Conservation (phyloP, 768 basidiomycete genomes). For the Russula griseocarnosa region DNA sequence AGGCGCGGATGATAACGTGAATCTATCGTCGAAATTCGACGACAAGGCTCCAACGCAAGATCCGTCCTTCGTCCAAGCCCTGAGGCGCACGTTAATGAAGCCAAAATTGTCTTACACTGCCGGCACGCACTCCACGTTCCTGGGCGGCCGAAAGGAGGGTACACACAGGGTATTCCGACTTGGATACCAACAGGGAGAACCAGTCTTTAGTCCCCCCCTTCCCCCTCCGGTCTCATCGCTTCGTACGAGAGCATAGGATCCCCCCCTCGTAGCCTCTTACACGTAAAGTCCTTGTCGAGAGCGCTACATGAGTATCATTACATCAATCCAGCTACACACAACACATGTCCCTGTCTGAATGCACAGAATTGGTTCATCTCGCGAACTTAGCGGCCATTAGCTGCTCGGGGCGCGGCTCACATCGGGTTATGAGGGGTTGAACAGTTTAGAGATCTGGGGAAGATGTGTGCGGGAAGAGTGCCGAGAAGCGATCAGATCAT, state of each 20-base stretch:
- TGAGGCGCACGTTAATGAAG: neutral
- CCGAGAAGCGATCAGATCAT: neutral
- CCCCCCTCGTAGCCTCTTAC: neutral
- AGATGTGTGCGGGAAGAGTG: neutral
- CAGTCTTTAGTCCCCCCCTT: neutral
- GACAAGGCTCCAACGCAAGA: neutral
- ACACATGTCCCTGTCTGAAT: neutral
- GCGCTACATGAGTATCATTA: neutral
- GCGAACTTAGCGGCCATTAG: neutral
- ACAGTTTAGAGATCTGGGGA: neutral
- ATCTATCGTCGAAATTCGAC: neutral
- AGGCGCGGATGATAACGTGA: neutral
- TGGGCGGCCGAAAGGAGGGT: neutral
- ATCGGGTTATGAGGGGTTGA: neutral
- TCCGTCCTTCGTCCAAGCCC: neutral
- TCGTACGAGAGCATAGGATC: neutral
- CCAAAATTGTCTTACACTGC: neutral
- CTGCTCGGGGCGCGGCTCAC: neutral
- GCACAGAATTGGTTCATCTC: neutral
- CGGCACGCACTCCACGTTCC: neutral
- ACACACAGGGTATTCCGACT: neutral
- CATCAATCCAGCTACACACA: neutral
- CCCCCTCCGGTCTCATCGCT: neutral
- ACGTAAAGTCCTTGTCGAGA: neutral
- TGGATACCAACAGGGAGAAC: neutral